These are phyloP conservation scores for Suillus subluteus DNA, from an alignment of 768 basidiomycete species.

Conservation along the genomic window DNA sequence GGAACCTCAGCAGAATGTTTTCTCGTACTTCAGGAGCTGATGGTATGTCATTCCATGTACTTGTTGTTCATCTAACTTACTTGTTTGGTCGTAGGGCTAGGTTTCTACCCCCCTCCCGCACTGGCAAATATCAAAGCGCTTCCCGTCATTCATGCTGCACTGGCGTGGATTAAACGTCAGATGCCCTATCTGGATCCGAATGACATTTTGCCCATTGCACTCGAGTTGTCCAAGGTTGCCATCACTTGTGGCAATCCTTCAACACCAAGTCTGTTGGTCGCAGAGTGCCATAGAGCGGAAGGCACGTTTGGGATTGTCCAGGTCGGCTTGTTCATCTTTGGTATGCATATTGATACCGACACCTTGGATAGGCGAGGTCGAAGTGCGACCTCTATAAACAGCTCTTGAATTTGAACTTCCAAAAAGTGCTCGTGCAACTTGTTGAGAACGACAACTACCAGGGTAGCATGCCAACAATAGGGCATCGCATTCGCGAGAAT, in stretches of 20 bases:
- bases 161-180: slow-evolving; percentile 60
- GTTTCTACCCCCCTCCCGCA: slow-evolving; percentile 29
- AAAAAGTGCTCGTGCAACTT: slow-evolving; percentile 62
- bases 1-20: slow-evolving; percentile 41
- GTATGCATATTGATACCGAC: slow-evolving; percentile 15
- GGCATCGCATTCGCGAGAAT: slow-evolving; percentile 60
- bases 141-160: slow-evolving; percentile 41
- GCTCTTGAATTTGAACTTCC: slow-evolving; percentile 70
- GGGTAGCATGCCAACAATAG: slow-evolving; percentile 66
- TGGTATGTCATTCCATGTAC: slow-evolving; percentile 33
- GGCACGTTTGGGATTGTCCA: slow-evolving; percentile 82
- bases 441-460: slow-evolving; percentile 79
- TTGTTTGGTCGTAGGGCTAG: slow-evolving; percentile 10
- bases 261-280: slow-evolving; percentile 80
- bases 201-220: slow-evolving; percentile 84
- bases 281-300: slow-evolving; percentile 75
- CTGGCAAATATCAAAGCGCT: slow-evolving; percentile 31
- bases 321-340: slow-evolving; percentile 45
- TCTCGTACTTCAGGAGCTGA: slow-evolving; percentile 43
- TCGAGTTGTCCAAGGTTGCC: slow-evolving; percentile 78
- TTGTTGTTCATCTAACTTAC: neutral
- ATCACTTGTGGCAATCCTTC: slow-evolving; percentile 86
- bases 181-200: slow-evolving; percentile 76
- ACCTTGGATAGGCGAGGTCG: slow-evolving; percentile 66
- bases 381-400: slow-evolving; percentile 85